Percentiles rank a stretch among this genome's conserved stretches.
phyloP scores from a whole-genome alignment of 768 basidiomycete genomes.

The Rubroboletus satanas region DNA sequence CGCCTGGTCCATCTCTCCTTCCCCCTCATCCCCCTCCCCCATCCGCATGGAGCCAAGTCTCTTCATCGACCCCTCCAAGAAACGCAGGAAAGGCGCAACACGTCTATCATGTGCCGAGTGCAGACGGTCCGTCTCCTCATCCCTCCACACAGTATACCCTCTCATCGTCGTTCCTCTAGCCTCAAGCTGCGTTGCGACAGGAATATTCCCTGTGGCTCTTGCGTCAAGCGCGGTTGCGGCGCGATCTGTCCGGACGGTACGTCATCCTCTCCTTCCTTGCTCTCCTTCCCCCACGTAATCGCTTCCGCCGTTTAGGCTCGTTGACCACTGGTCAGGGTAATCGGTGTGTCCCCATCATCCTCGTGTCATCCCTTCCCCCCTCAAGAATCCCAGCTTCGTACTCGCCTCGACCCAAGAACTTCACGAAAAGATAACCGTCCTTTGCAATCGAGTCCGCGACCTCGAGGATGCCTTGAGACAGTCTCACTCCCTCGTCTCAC shows the following conservation, averaged over 20 bases:
- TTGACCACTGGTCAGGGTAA: constrained; percentile 81
- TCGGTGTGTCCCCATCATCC: constrained; percentile 42
- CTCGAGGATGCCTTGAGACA: constrained; percentile 67
- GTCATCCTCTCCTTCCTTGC: constrained; percentile 25
- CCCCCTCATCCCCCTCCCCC: not conserved
- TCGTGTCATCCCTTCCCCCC: not conserved
- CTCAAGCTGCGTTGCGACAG: constrained; percentile 57
- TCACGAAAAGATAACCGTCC: constrained; percentile 76
- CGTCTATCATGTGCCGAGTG: constrained; percentile 80
- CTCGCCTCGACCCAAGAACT: constrained; percentile 77
- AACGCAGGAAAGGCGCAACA: constrained; percentile 67
- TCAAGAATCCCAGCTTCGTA: constrained; percentile 51
- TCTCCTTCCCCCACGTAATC: constrained; percentile 18
- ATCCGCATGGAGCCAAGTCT: constrained; percentile 21
- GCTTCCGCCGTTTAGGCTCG: constrained; percentile 47
- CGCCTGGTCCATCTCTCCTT: constrained; percentile 1
- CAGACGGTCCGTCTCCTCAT: constrained; percentile 46
- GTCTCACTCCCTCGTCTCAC: constrained; percentile 55
- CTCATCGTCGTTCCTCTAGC: constrained; percentile 5
- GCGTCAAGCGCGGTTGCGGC: constrained; percentile 75
- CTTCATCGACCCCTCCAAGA: constrained; percentile 42
- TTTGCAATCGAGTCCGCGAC: constrained; percentile 69
- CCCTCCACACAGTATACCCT: not conserved
- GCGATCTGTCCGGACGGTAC: constrained; percentile 78
- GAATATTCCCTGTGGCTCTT: constrained; percentile 72